A percentile compares a stretch with the other conserved stretches of the same genome.
These are phyloP conservation scores for Cardamine occulta DNA, from an alignment of 345 rosid genomes.

Conservation along the genomic window DNA sequence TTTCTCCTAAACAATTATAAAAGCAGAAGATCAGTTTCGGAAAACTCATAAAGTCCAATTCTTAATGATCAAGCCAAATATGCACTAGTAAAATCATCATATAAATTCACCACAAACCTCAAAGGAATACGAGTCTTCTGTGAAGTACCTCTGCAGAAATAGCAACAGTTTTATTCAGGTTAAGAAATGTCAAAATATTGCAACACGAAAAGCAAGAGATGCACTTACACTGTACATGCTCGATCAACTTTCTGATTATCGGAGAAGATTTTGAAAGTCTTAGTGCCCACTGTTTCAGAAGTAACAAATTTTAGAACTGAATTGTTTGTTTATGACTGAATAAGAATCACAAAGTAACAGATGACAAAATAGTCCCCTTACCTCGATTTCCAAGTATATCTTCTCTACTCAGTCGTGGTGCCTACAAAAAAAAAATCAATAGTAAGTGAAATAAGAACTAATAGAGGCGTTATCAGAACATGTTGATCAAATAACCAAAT, in stretches of 20 bases:
- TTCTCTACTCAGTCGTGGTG: slow-evolving; percentile 38
- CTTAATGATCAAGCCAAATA: neutral
- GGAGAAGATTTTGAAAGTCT: slow-evolving; percentile 54
- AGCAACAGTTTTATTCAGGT: neutral
- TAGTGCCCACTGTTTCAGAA: slow-evolving; percentile 42
- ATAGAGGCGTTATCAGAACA: neutral
- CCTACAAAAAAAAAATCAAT: slow-evolving; percentile 13
- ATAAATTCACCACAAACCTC: slow-evolving; percentile 26
- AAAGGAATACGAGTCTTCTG: slow-evolving; percentile 35
- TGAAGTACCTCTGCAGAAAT: slow-evolving; percentile 35
- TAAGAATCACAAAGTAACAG: neutral
- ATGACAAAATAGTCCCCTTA: neutral
- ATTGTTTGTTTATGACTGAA: neutral
- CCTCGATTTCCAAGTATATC: slow-evolving; percentile 34
- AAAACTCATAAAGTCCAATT: neutral
- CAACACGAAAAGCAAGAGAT: neutral
- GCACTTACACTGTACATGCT: slow-evolving; percentile 50
- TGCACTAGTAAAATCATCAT: slow-evolving; percentile 7
- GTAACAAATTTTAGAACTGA: neutral
- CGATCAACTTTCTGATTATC: slow-evolving; percentile 51
- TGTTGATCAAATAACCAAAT: neutral
- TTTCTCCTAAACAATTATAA: slow-evolving; percentile 43
- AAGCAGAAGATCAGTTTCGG: slow-evolving; percentile 22
- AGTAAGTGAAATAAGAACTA: neutral
- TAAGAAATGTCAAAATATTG: neutral